Percentiles rank a stretch among this genome's conserved stretches.
These are phyloP conservation scores for Tolypocladium tropicale DNA, from an alignment of 2,329 filamentous ascomycete species.

Conservation along the genomic window DNA sequence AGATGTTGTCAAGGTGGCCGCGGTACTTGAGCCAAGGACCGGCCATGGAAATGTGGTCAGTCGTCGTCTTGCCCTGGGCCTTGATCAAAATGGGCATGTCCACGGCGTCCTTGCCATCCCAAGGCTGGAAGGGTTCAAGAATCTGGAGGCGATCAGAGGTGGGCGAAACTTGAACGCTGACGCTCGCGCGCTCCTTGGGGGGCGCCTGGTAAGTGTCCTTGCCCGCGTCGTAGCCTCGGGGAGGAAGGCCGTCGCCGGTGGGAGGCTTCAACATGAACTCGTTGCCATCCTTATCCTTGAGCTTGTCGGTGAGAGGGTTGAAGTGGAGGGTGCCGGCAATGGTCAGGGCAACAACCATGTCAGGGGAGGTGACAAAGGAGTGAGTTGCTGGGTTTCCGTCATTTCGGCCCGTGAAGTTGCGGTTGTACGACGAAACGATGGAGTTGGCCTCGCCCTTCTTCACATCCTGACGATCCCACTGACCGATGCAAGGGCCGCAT, in stretches of 20 bases:
- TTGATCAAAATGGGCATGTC: conserved; percentile 89
- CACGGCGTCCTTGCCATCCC: conserved; percentile 64
- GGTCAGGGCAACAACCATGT: conserved; percentile 91
- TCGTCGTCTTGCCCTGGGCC: conserved; percentile 95
- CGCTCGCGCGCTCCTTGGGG: conserved; percentile 56
- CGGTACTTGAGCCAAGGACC: conserved; percentile 99
- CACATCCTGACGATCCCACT: conserved; percentile 89
- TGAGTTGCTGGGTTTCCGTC: conserved; percentile 94
- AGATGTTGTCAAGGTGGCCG: conserved; percentile 96
- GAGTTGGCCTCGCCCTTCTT: conserved; percentile 81
- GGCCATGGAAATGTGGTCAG: conserved; percentile 94
- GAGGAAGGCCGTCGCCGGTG: conserved; percentile 58
- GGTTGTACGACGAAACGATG: conserved; percentile 95
- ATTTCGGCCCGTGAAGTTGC: conserved; percentile 94
- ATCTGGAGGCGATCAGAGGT: conserved; percentile 80
- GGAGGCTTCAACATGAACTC: conserved; percentile 79
- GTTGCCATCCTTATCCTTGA: conserved; percentile 69
- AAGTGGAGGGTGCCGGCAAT: conserved; percentile 90
- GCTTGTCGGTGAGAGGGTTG: conserved; percentile 83
- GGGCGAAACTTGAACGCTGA: conserved; percentile 69
- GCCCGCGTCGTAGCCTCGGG: conserved; percentile 45
- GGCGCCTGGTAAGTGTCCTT: conserved; percentile 64
- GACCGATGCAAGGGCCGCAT: conserved; percentile 86
- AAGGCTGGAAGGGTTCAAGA: conserved; percentile 80
- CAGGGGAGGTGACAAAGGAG: conserved; percentile 96